Evolutionary conservation across 2,329 filamentous ascomycete species (phyloP), one percentile per base, ranked within the genome.

Genomic region (Exutisphaerella laricina): DNA sequence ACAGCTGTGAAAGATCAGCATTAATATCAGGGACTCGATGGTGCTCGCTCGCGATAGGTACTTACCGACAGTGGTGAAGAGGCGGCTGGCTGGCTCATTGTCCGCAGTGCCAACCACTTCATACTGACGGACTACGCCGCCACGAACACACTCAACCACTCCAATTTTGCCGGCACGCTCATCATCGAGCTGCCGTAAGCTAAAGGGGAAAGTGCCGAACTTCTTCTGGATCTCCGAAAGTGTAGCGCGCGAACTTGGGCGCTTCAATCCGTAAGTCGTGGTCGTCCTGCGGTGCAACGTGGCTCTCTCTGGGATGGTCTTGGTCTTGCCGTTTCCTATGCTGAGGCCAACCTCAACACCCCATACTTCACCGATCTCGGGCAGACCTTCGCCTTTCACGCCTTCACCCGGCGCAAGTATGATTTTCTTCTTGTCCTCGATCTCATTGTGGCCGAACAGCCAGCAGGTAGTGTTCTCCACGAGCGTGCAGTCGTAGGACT

Each of bases 401-500:
- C 87, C 87, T 60, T 96, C 88, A 39, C 82, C 79, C 23, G 88
- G 85, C 17, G 88, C 78, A 45, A 98, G 74, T 55, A 98, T 92
- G 62, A 98, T 95, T 80, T 96, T 97, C 82, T 96, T 96, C 75
- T 84, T 82, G 60, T 86, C 85, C 74, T 98, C 92, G 53, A 98
- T 97, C 70, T 98, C 92, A 70, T 97, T 95, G 66, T 86, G 85
- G 63, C 88, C 88, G 66, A 98, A 97, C 48, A 88, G 71, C 89
- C 92, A 98, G 62, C 87, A 94, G 31, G 92, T 98, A 51, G 92
- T 98, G 77, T 89, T 94, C 78, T 98, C 92, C 43, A 98, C 88
- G 18, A 97, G 72, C 66, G 83, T 94, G 76, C 85, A 89, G 49
- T 87, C 89, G 69, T 94, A 98, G 58, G 79, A 77, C 73, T 94